phyloP scores from a whole-genome alignment of 768 basidiomycete genomes.

The Xerocomellus amylosporus region DNA sequence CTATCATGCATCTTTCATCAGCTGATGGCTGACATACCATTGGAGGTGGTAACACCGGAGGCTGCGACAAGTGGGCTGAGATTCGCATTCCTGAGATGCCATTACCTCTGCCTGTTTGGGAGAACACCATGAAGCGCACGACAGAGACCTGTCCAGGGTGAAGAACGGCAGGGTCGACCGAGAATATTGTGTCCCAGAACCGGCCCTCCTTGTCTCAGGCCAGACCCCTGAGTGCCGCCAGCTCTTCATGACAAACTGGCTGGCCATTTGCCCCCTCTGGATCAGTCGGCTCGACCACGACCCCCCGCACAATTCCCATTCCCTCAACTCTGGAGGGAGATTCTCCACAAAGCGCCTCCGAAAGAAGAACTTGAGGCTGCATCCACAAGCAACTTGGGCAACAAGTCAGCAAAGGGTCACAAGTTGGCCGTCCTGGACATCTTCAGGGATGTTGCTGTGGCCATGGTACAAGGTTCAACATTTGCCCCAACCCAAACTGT shows the following conservation, averaged over 20 bases:
- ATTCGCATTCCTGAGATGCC: not conserved
- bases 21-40: not conserved
- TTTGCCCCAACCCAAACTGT: no score
- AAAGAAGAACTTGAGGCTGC: no score
- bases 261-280: constrained; percentile 2
- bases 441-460: no score
- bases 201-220: not conserved
- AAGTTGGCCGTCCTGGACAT: no score
- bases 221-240: not conserved
- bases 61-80: not conserved
- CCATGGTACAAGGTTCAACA: no score
- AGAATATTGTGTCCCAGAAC: constrained; percentile 6
- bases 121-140: not conserved
- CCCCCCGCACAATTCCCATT: no score
- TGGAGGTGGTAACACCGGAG: not conserved
- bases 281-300: not conserved
- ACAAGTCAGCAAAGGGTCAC: no score
- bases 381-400: no score
- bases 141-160: not conserved
- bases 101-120: not conserved
- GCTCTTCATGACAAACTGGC: constrained; percentile 10
- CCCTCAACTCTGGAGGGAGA: no score
- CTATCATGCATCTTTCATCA: not conserved
- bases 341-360: no score
- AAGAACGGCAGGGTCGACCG: not conserved